phyloP scores from a whole-genome alignment of 768 basidiomycete genomes.

The Amyloporia xantha region DNA sequence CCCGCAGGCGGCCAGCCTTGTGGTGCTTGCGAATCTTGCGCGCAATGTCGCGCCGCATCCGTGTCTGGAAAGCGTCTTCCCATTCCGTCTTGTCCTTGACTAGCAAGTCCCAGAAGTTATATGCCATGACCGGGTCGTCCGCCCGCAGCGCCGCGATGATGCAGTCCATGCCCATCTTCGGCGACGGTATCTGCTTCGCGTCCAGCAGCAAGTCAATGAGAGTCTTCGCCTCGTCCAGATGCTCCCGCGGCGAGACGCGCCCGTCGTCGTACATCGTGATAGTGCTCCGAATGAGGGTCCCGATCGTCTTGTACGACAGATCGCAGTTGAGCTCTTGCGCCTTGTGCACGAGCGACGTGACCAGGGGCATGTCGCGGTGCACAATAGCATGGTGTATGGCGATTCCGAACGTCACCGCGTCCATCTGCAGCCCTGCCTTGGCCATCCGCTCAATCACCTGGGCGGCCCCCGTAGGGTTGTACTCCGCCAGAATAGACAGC shows the following conservation, averaged over 20 bases:
- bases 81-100: constrained; percentile 36
- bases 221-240: constrained; percentile 37
- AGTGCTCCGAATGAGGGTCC: constrained; percentile 39
- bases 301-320: constrained; percentile 44
- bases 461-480: constrained; percentile 40
- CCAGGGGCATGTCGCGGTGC: constrained; percentile 38
- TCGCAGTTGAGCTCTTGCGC: constrained; percentile 30
- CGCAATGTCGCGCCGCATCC: constrained; percentile 37
- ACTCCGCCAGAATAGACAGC: constrained; percentile 45
- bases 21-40: constrained; percentile 25
- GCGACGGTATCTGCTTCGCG: constrained; percentile 32
- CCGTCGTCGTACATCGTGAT: constrained; percentile 18
- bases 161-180: constrained; percentile 46
- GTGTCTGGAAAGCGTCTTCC: constrained; percentile 39
- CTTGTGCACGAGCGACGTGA: constrained; percentile 33
- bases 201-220: constrained; percentile 35
- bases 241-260: constrained; percentile 15
- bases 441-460: constrained; percentile 47
- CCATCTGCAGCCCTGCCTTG: constrained; percentile 40
- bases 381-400: constrained; percentile 52
- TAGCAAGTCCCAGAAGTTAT: constrained; percentile 51
- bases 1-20: constrained; percentile 22
- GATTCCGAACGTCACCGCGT: constrained; percentile 52
- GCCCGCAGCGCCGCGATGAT: constrained; percentile 43
- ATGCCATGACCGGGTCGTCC: constrained; percentile 46